These are phyloP conservation scores for Agrocybe pediades DNA, from an alignment of 768 basidiomycete species.

Conservation along the genomic window DNA sequence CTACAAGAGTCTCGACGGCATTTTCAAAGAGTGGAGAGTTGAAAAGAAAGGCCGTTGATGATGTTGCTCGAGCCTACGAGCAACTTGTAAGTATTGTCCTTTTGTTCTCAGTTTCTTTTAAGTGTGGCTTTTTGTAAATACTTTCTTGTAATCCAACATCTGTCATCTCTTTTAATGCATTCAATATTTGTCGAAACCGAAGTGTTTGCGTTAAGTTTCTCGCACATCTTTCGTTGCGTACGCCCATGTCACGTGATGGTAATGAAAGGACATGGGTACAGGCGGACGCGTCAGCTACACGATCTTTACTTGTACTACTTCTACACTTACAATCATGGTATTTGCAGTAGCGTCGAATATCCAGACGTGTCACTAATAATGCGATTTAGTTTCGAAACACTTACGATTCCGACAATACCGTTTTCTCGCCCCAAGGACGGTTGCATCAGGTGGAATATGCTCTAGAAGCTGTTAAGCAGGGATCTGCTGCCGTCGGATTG, in stretches of 20 bases:
- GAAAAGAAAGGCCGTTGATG: constrained; percentile 73
- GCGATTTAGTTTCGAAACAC: constrained; percentile 82
- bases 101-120: background rate
- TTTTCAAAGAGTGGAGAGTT: constrained; percentile 91
- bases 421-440: constrained; percentile 95
- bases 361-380: constrained; percentile 25
- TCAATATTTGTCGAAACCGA: too few species aligned
- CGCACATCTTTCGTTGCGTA: too few species aligned
- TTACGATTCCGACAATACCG: constrained; percentile 98
- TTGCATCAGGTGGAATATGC: constrained; percentile 99
- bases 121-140: background rate
- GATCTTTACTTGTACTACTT: constrained; percentile 14
- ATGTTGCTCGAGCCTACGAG: background rate
- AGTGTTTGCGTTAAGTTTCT: too few species aligned
- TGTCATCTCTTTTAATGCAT: background rate
- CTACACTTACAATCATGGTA: constrained; percentile 35
- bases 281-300: constrained; percentile 32
- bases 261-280: constrained; percentile 7
- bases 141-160: background rate
- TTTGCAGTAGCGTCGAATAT: constrained; percentile 1
- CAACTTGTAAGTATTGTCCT: constrained; percentile 6
- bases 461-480: constrained; percentile 98
- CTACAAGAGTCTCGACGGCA: constrained; percentile 90
- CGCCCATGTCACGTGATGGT: constrained; percentile 17
- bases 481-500: constrained; percentile 97